Evolutionary conservation across 2,329 filamentous ascomycete genomes (phyloP), one percentile per base, ranked within the genome.

Genomic region (Cladosporium sp.): DNA sequence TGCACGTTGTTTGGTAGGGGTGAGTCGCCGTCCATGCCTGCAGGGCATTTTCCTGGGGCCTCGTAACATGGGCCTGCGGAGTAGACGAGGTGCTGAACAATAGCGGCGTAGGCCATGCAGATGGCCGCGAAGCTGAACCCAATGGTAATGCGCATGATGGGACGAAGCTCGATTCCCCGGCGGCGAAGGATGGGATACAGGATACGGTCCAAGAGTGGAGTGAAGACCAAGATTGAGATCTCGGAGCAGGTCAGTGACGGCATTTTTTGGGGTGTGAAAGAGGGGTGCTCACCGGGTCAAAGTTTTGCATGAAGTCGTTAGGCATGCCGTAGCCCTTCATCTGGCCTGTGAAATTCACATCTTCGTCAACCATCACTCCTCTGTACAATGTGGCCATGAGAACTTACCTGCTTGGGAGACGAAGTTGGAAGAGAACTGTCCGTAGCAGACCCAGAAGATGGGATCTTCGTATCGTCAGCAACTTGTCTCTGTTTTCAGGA

Each of bases 41-140:
- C 78, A 1, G 72, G 72, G 67, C 81, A 82, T 21, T 71, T 70
- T 6, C 74, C 74, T 0, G 80, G 80, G 1, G 67, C 61, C n/a
- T 78, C 77, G 75, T 82, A 87, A 73, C 85, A 87, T 2, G 85
- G 85, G 0, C 79, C 79, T 1, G 81, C 71, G 10, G 72, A 72
- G 77, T 88, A 88, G 73, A 88, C 87, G 68, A 80, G 75, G 65
- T 84, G 79, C 73, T 88, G 85, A 0, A 87, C 79, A 64, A 83
- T 79, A n/a, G 84, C 84, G 25, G 85, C 85, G 74, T 86, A 86
- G 7, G 76, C 73, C 79, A 86, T 82, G 57, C 83, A 75, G 11
- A 84, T 80, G n/a, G 83, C 74, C 39, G 86, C 79, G 67, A 86
- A 75, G 10, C 85, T 75, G 73, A 83, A 84, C 48, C 81, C 83